Evolutionary conservation across 225 moss, liverwort and hornwort genomes (phyloP).

Genomic region (Pseudoscleropodium purum): DNA sequence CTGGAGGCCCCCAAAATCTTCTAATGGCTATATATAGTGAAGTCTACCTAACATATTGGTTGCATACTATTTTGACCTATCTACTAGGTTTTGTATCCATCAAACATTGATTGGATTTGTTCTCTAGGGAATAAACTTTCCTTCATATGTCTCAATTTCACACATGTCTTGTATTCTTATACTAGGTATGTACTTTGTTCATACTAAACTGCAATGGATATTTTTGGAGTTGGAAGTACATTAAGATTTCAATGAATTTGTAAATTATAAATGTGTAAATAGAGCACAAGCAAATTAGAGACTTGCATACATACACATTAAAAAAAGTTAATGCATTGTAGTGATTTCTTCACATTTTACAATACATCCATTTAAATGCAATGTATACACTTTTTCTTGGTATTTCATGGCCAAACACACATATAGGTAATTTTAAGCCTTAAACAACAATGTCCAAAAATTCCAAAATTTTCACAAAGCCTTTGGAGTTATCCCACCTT

Average conservation of each 20-base stretch:
- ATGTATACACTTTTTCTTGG: not conserved
- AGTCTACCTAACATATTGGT: not conserved
- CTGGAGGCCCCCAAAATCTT: too few species aligned
- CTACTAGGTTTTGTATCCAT: not conserved
- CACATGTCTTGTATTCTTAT: not conserved
- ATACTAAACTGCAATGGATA: fast-evolving
- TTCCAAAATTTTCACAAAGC: not conserved
- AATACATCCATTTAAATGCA: not conserved
- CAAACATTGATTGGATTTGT: not conserved
- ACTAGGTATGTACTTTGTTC: not conserved
- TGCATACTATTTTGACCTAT: not conserved
- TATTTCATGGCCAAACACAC: not conserved
- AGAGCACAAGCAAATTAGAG: not conserved
- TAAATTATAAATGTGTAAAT: not conserved
- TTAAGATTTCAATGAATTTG: not conserved
- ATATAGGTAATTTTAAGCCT: not conserved
- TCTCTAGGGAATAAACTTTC: not conserved
- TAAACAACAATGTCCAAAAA: not conserved
- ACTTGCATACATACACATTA: not conserved
- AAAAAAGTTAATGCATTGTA: not conserved
- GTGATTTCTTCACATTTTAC: not conserved
- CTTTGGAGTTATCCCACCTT: not conserved
- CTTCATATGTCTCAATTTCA: not conserved
- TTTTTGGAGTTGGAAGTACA: not conserved
- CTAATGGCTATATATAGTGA: not conserved